Base-by-base conservation (phyloP, 306 rosid genomes). In the Pyrus bretschneideri region DNA sequence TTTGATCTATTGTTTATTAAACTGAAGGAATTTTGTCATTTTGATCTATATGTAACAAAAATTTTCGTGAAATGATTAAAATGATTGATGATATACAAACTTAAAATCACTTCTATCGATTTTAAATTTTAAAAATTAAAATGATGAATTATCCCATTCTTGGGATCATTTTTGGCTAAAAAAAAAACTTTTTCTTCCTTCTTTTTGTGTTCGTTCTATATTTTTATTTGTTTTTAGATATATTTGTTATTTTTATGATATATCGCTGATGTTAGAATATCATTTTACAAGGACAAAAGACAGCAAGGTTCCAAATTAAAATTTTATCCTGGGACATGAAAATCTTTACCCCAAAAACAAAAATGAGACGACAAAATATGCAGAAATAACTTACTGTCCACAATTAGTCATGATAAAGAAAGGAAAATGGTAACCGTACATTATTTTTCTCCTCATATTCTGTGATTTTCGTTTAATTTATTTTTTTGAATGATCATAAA, bases 51-150 rank as follows among this genome's bases (percentile, higher is more conserved):
- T 6, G 6, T 35, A 35, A 35, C 40, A 35, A 35, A 35, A 1
- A 33, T 0, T 33, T 33, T 33, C 0, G 0, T 1, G 1, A 1
- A 33, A 33, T 33, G 7, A 33, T 1, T 0, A 33, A 33, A 33
- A 33, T 33, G 1, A 33, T 33, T 33, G 38, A 33, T 33, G 38
- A 5, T 33, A 7, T 5, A 5, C 6, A 33, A 33, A 33, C 1
- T 33, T 6, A 5, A 1, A 1, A 33, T 0, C 0, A 33, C 0
- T 33, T 33, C 2, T 33, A 5, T 33, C 8, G 40, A 35, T 35
- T 35, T 35, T 0, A 35, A 35, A 35, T 35, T 0, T 35, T 2
- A 35, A 1, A 35, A 35, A 6, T 35, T 1, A 6, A 38, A 38
- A 38, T 38, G 2, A 38, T 38, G 10, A 38, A 2, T 38, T 38